Evolutionary conservation across 2,329 filamentous ascomycete species (phyloP).

Genomic region (Plectosphaerella sp.): DNA sequence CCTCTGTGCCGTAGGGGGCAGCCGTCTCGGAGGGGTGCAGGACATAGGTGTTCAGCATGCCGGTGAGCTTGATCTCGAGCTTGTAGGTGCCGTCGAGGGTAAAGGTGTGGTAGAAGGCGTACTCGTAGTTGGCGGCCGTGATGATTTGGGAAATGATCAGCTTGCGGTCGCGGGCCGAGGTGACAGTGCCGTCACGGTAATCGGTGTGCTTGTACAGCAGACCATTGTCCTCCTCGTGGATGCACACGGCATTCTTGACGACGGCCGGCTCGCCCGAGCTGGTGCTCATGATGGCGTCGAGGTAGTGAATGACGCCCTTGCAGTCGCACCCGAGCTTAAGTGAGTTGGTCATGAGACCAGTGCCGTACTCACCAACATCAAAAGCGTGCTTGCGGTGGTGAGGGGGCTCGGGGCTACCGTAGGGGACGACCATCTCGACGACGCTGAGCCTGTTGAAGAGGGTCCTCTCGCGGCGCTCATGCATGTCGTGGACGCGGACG

Average conservation of each 20-base stretch:
- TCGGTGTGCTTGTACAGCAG: constrained; percentile 75
- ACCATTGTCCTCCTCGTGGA: constrained; percentile 71
- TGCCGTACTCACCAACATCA: constrained; percentile 62
- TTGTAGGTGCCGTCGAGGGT: constrained; percentile 62
- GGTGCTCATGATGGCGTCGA: constrained; percentile 7
- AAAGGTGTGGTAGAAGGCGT: constrained; percentile 43
- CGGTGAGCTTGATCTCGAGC: constrained; percentile 51
- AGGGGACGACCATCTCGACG: constrained; percentile 60
- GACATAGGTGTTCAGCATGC: constrained; percentile 34
- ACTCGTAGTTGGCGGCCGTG: constrained; percentile 74
- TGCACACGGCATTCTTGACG: constrained; percentile 73
- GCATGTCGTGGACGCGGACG: constrained; percentile 45
- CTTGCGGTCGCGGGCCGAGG: constrained; percentile 68
- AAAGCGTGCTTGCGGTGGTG: constrained; percentile 65
- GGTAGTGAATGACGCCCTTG: constrained; percentile 64
- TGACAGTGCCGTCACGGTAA: constrained; percentile 66
- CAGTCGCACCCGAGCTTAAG: constrained; percentile 59
- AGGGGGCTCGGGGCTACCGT: constrained; percentile 56
- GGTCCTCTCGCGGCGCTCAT: constrained; percentile 27
- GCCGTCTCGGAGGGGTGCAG: constrained; percentile 56
- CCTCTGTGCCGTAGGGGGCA: constrained; percentile 43
- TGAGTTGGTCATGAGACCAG: constrained; percentile 61
- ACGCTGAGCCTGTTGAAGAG: constrained; percentile 57
- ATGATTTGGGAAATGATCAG: constrained; percentile 70
- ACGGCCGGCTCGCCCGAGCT: constrained; percentile 43